These are phyloP conservation scores for Aspergillus pseudoglaucus DNA, from an alignment of 2,329 filamentous ascomycete genomes.

Conservation along the genomic window DNA sequence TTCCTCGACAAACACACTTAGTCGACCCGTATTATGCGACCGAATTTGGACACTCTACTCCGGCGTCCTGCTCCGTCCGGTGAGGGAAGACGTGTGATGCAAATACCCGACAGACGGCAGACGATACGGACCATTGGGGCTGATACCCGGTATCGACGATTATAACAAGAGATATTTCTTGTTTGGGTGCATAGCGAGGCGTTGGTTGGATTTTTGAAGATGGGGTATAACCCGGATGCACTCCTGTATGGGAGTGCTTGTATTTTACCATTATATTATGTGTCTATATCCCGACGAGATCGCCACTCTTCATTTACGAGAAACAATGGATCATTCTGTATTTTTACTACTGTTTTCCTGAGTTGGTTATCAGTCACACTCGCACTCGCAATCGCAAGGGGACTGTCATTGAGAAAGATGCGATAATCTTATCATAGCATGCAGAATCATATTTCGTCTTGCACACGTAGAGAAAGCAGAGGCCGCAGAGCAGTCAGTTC, in stretches of 20 bases:
- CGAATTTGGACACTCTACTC: too few species aligned
- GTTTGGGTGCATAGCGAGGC: slow-evolving; percentile 37
- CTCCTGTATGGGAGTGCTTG: slow-evolving; percentile 50
- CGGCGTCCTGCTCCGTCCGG: too few species aligned
- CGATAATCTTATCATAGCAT: not conserved
- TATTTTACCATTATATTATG: slow-evolving; percentile 51
- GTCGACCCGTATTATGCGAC: slow-evolving; percentile 2
- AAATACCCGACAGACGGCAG: too few species aligned
- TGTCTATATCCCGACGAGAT: slow-evolving; percentile 44
- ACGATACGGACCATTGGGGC: too few species aligned
- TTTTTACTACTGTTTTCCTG: not conserved
- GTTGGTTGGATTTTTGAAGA: slow-evolving; percentile 26
- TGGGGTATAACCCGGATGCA: slow-evolving; percentile 11
- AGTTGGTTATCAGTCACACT: not conserved
- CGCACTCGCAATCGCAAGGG: not conserved
- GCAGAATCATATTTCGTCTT: not conserved
- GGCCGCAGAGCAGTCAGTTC: too few species aligned
- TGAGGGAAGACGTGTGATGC: too few species aligned
- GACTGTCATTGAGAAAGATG: not conserved
- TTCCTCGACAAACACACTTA: slow-evolving; percentile 69
- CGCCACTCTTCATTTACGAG: slow-evolving; percentile 54
- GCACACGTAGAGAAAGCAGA: too few species aligned
- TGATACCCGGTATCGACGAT: slow-evolving; percentile 4
- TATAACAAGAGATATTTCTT: slow-evolving; percentile 21
- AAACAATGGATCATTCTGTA: not conserved